These are phyloP conservation scores for Aulographum hederae DNA, from an alignment of 2,329 filamentous ascomycete species.

Conservation along the genomic window DNA sequence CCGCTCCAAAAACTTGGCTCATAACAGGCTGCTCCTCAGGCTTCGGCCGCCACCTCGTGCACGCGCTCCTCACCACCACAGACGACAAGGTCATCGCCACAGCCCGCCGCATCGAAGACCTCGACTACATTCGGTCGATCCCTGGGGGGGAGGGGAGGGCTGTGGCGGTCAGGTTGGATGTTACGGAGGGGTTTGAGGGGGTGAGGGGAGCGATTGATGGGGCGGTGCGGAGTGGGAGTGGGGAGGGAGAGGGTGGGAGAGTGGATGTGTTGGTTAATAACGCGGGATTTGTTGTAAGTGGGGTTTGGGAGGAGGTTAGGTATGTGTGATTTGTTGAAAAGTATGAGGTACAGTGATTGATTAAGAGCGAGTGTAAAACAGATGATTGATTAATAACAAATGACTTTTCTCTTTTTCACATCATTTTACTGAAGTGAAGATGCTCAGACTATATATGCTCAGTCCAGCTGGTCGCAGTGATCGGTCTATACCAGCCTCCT, in stretches of 20 bases:
- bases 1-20: slow-evolving; percentile 12
- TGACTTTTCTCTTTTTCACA: too few species aligned
- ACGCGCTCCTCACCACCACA: slow-evolving; percentile 10
- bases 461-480: too few species aligned
- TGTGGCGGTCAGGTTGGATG: slow-evolving; percentile 9
- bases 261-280: slow-evolving; percentile 20
- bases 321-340: slow-evolving; percentile 1
- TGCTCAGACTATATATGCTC: too few species aligned
- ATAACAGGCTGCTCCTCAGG: slow-evolving; percentile 18
- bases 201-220: too few species aligned
- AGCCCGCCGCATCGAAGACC: slow-evolving; percentile 12
- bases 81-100: slow-evolving; percentile 19
- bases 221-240: too few species aligned
- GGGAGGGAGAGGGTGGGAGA: too few species aligned
- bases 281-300: slow-evolving; percentile 13
- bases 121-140: slow-evolving; percentile 10
- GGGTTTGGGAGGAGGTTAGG: slow-evolving; percentile 13
- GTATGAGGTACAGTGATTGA: too few species aligned
- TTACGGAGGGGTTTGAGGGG: too few species aligned
- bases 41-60: slow-evolving; percentile 13
- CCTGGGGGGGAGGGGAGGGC: slow-evolving; percentile 8
- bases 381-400: too few species aligned
- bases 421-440: too few species aligned
- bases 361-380: too few species aligned
- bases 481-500: too few species aligned